Percentiles rank a stretch among this genome's conserved stretches.
These are phyloP conservation scores for Kernera saxatilis DNA, from an alignment of 345 rosid genomes.

Conservation along the genomic window DNA sequence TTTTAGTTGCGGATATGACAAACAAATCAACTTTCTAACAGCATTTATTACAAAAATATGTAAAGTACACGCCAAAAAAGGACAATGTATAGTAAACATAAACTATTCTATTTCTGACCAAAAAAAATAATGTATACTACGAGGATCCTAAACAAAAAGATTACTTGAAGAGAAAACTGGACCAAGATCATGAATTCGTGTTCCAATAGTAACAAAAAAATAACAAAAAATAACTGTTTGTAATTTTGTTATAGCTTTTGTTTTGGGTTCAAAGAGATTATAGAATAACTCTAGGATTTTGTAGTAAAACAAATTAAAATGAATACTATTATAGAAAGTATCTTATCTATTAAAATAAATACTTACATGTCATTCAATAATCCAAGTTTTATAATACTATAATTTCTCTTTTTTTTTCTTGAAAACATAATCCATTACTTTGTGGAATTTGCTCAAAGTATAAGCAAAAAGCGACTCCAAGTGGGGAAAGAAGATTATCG, in stretches of 20 bases:
- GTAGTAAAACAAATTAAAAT: no score
- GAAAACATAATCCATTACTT: constrained; percentile 1
- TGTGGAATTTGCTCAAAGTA: constrained; percentile 12
- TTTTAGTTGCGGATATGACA: background rate
- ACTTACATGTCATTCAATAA: background rate
- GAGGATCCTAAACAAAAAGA: background rate
- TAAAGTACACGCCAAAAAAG: constrained; percentile 12
- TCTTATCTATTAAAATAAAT: background rate
- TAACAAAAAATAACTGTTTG: background rate
- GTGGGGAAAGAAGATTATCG: background rate
- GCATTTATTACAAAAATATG: constrained; percentile 20
- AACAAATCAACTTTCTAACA: constrained; percentile 10
- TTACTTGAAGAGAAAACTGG: background rate
- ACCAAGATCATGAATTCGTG: background rate
- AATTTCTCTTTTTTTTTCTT: background rate
- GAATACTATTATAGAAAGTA: background rate
- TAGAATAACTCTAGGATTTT: background rate
- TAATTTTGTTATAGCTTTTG: background rate
- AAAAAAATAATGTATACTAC: background rate
- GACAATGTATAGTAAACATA: background rate
- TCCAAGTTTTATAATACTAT: background rate
- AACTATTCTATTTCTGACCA: background rate
- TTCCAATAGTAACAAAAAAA: background rate
- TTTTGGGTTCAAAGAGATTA: background rate
- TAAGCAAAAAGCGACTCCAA: constrained; percentile 13